phyloP scores from a whole-genome alignment of 2,329 filamentous ascomycete genomes.

The Microsporum ferrugineum region DNA sequence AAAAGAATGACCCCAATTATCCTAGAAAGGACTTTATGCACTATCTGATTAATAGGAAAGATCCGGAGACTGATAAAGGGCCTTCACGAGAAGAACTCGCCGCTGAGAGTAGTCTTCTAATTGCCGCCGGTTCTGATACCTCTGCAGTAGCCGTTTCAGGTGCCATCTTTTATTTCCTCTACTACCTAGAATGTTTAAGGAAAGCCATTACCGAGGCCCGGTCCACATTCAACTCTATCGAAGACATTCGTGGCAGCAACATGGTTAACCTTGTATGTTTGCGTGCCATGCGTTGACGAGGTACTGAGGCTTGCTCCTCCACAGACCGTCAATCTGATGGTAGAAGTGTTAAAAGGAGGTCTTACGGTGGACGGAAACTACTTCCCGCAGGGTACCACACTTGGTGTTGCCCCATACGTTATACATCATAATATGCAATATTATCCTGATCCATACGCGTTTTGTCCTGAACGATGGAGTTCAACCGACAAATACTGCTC shows the following conservation, averaged over 20 bases:
- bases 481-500: background rate
- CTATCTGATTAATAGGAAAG: conserved; percentile 36
- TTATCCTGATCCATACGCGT: conserved; percentile 22
- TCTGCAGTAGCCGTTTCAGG: conserved; percentile 28
- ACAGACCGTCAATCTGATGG: conserved; percentile 22
- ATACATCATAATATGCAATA: conserved; percentile 24
- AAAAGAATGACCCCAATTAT: conserved; percentile 15
- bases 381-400: conserved; percentile 22
- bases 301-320: conserved; percentile 18
- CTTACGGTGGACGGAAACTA: conserved; percentile 21
- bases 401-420: conserved; percentile 23
- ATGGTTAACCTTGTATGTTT: conserved; percentile 30
- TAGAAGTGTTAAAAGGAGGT: conserved; percentile 21
- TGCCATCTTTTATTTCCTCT: conserved; percentile 30
- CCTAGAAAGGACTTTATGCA: conserved; percentile 38
- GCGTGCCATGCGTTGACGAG: conserved; percentile 33
- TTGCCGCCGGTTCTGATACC: conserved; percentile 38
- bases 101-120: conserved; percentile 38
- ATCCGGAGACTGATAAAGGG: conserved; percentile 35
- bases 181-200: conserved; percentile 22
- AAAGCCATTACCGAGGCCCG: conserved; percentile 25
- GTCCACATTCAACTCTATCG: conserved; percentile 21
- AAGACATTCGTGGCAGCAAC: conserved; percentile 26
- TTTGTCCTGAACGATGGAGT: conserved; percentile 28
- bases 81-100: conserved; percentile 37